phyloP scores from a whole-genome alignment of 768 basidiomycete genomes.

The Omphalotus guepiniiformis region DNA sequence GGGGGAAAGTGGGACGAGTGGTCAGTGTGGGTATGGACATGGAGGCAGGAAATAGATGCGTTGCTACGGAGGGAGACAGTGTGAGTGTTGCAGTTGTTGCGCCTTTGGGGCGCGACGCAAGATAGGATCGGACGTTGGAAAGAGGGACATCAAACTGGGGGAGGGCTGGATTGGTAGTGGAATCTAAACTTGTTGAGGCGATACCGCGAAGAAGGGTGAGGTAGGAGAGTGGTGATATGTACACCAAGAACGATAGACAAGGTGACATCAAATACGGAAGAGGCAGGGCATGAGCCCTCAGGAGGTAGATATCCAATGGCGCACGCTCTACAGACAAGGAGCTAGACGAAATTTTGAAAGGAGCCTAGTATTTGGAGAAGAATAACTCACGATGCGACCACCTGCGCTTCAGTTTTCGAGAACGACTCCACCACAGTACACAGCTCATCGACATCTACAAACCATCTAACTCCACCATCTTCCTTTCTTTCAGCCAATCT shows the following conservation, averaged over 20 bases:
- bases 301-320: conserved; percentile 70
- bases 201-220: conserved; percentile 48
- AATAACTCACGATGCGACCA: conserved; percentile 47
- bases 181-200: conserved; percentile 14
- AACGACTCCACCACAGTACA: conserved; percentile 45
- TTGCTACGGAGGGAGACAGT: conserved; percentile 30
- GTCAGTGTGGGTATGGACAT: conserved; percentile 43
- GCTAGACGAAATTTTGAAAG: conserved; percentile 22
- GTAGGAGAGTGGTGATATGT: conserved; percentile 68
- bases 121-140: conserved; percentile 39
- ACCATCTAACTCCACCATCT: conserved; percentile 69
- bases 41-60: conserved; percentile 37
- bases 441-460: conserved; percentile 58
- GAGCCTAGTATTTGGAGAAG: conserved; percentile 8
- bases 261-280: conserved; percentile 68
- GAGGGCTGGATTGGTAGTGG: conserved; percentile 15
- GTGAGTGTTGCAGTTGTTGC: conserved; percentile 53
- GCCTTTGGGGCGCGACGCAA: conserved; percentile 41
- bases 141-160: conserved; percentile 52
- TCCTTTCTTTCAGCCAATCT: conserved; percentile 57
- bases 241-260: conserved; percentile 66
- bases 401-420: conserved; percentile 49
- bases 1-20: conserved; percentile 51
- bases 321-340: conserved; percentile 34
- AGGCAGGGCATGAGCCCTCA: conserved; percentile 62